Base-by-base conservation (phyloP, 805 yeast genomes). In the Saturnispora hagleri region DNA sequence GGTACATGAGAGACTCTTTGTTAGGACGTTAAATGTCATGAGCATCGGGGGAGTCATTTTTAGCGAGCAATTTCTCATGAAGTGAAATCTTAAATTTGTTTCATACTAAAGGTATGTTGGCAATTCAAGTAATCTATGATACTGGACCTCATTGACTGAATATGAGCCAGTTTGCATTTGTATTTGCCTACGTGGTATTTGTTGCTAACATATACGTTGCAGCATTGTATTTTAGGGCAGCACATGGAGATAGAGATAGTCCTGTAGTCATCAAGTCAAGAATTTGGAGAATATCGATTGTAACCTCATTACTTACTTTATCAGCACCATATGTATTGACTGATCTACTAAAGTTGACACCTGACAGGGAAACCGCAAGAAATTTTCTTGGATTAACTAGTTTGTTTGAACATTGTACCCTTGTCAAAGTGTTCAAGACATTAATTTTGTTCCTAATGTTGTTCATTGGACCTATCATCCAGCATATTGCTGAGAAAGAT, bases 1-100 rank as follows among this genome's bases (percentile, higher is more conserved):
- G 89, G 76, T 75, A 84, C 33, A 76, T 86, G 68, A 77, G 82
- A 51, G 74, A 73, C n/a, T 69, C 75, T 5, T 24, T 64, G 15
- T n/a, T 49, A n/a, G 51, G 51, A 7, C 34, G 41, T 2, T 47
- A 20, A 18, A 8, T 18, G 24, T 40, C 17, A 43, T 38, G 50
- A 47, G 41, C 44, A 20, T 15, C 13, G 10, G 12, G 12, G 22
- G 18, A n/a, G 28, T 40, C 26, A 9, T 18, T 22, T 31, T 20
- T n/a, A 18, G 17, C n/a, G 7, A n/a, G 34, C 18, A 38, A 47
- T 47, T 17, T n/a, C 34, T 46, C 48, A 33, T 24, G 10, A 4
- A 5, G 24, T n/a, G 31, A n/a, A 15, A 31, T 33, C 26, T 44
- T 10, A 9, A n/a, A n/a, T 6, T 22, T 38, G 42, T 38, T 38